Base-by-base conservation (phyloP, 768 basidiomycete genomes). In the Leccinum ochraceum region DNA sequence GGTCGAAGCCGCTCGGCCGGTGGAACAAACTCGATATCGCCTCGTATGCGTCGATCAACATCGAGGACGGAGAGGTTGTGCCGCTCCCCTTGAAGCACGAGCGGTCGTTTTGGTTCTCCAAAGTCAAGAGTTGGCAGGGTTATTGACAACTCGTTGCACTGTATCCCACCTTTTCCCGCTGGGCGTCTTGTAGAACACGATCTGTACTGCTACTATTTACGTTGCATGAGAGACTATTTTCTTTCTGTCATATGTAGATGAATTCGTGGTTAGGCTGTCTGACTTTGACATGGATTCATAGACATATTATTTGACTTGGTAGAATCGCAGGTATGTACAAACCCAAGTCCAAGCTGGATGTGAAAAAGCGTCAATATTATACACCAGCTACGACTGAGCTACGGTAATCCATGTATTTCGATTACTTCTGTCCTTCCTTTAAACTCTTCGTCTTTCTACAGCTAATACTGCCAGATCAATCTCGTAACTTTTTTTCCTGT, bases 71-170 rank as follows among this genome's bases (percentile, higher is more conserved):
- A 3, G 93, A 94, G 69, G 77, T 81, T 13, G 71, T 82, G 10
- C 85, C 88, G 17, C 77, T 96, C 30, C 78, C 84, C 10, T 75
- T 95, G 66, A 92, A 91, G 69, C 86, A 94, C 65, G 92, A 94
- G 71, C 81, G 91, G 57, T 85, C 93, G n/a, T 96, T 92, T 72
- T 95, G 90, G 87, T 97, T 97, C 75, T 95, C 93, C 46, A 94
- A 90, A 74, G 92, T 94, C 66, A 81, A 82, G 70, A 93, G 89
- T 46, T 92, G 87, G 69, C 55, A 69, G 60, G 69, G 66, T 22
- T 71, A 61, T 58, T 32, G 50, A 51, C 14, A 28, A 8, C 22
- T 51, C 26, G 4, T 28, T n/a, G 20, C 3, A 50, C 39, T 50
- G 24, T 48, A 54, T 5, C 4, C 4, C 22, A 51, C 7, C 28